Conservation (phyloP, 441 rosid genomes). For the Pelargonium cotyledonis region DNA sequence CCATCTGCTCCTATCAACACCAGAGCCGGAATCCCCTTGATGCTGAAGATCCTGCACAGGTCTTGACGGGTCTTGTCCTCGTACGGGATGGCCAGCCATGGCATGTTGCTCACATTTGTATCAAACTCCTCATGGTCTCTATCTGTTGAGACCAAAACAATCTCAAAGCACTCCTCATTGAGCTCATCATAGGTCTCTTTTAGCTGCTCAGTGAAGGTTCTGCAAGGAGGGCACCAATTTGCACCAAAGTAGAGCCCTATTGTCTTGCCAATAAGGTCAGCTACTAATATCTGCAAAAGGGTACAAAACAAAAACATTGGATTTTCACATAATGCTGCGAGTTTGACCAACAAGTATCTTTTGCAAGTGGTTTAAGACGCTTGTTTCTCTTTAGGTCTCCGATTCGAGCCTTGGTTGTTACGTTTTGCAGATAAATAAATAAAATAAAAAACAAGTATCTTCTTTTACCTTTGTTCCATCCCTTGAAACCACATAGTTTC, state of each 20-base stretch:
- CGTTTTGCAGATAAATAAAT: too few species aligned
- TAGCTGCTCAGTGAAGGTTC: constrained; percentile 58
- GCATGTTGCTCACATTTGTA: constrained; percentile 46
- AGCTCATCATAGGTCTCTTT: constrained; percentile 49
- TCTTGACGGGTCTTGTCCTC: constrained; percentile 59
- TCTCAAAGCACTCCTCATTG: constrained; percentile 37
- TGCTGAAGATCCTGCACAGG: constrained; percentile 57
- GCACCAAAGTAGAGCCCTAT: constrained; percentile 74
- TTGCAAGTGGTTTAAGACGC: too few species aligned
- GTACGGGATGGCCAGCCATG: constrained; percentile 75
- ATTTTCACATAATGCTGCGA: constrained; percentile 5
- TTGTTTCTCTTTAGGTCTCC: too few species aligned
- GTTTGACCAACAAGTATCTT: too few species aligned
- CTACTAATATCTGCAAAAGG: constrained; percentile 37
- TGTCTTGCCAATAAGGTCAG: constrained; percentile 66
- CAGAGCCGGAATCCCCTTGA: constrained; percentile 62
- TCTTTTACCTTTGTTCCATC: constrained; percentile 48
- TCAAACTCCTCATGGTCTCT: constrained; percentile 55
- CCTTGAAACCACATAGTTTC: constrained; percentile 41
- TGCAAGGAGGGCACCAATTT: constrained; percentile 73
- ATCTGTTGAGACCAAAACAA: constrained; percentile 58
- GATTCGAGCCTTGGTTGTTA: too few species aligned
- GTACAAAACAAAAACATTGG: neutral
- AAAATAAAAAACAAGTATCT: too few species aligned
- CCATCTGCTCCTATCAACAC: constrained; percentile 70